These are phyloP conservation scores for Hortiboletus campestris DNA, from an alignment of 768 basidiomycete species.

Conservation along the genomic window DNA sequence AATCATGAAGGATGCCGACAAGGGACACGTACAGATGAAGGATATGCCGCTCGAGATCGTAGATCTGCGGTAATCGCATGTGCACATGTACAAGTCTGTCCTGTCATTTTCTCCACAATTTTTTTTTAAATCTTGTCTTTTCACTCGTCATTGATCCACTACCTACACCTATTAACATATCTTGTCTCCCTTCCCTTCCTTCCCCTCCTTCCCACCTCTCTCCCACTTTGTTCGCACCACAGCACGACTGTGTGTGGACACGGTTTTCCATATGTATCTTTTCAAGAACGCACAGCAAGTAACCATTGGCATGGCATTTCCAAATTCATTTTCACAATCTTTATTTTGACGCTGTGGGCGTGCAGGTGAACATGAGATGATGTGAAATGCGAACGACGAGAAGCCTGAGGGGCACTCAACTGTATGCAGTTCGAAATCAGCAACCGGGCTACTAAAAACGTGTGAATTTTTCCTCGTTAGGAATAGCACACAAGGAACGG, in stretches of 20 bases:
- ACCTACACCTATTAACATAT: neutral
- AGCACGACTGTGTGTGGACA: neutral
- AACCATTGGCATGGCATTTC: constrained; percentile 4
- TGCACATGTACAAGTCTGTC: neutral
- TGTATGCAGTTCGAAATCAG: too few relatives aligned
- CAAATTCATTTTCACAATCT: neutral
- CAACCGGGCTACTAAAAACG: too few relatives aligned
- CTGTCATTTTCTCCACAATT: neutral
- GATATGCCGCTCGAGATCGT: constrained; percentile 76
- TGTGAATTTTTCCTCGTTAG: too few relatives aligned
- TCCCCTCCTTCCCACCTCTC: neutral
- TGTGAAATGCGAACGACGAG: neutral
- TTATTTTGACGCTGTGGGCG: neutral
- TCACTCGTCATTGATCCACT: neutral
- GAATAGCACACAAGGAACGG: too few relatives aligned
- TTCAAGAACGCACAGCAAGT: constrained; percentile 3
- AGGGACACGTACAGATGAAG: constrained; percentile 79
- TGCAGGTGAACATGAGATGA: neutral
- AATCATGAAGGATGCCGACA: constrained; percentile 67
- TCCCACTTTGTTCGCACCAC: neutral
- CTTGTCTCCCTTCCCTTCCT: neutral
- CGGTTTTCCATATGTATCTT: constrained; percentile 8
- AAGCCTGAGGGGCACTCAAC: too few relatives aligned
- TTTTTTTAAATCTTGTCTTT: neutral
- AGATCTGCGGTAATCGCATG: constrained; percentile 56